A percentile compares a stretch with the other conserved stretches of the same genome.
These are phyloP conservation scores for Skeletonema costatum DNA, from an alignment of 108 stramenopile genomes.

Conservation along the genomic window DNA sequence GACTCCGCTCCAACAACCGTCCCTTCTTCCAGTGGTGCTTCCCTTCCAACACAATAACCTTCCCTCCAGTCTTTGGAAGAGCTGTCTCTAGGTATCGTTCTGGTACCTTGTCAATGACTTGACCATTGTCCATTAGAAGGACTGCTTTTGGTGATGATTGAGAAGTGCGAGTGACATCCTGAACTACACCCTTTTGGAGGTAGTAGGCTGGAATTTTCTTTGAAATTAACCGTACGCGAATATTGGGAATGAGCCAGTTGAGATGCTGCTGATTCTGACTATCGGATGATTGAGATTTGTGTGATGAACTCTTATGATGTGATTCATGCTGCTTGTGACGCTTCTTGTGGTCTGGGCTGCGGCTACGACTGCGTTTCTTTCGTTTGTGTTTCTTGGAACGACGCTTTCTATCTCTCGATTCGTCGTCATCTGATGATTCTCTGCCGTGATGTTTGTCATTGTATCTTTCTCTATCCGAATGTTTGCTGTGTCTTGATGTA, in stretches of 20 bases:
- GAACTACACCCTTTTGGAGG: constrained; percentile 81
- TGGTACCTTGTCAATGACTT: constrained; percentile 68
- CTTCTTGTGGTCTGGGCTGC: constrained; percentile 7
- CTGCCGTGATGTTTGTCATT: constrained; percentile 4
- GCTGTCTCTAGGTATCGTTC: constrained; percentile 89
- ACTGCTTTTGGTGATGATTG: constrained; percentile 55
- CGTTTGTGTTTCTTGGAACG: constrained; percentile 25
- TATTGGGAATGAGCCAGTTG: constrained; percentile 81
- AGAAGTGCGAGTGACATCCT: constrained; percentile 60
- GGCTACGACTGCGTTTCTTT: constrained; percentile 5
- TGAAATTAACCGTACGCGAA: constrained; percentile 81
- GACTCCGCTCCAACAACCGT: constrained; percentile 69
- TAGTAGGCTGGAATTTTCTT: constrained; percentile 66
- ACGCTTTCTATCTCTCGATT: constrained; percentile 13
- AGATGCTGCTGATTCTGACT: constrained; percentile 5
- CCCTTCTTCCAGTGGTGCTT: constrained; percentile 63
- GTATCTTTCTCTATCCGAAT: not conserved
- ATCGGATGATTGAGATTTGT: constrained; percentile 5
- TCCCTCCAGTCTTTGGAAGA: constrained; percentile 80
- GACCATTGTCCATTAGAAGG: constrained; percentile 67
- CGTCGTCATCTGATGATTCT: constrained; percentile 7
- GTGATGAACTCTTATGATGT: constrained; percentile 16
- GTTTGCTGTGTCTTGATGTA: not conserved
- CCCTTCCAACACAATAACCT: constrained; percentile 71
- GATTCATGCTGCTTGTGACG: constrained; percentile 10